Conservation (phyloP, 495 filamentous ascomycete species). For the Xanthoparmelia taractica region DNA sequence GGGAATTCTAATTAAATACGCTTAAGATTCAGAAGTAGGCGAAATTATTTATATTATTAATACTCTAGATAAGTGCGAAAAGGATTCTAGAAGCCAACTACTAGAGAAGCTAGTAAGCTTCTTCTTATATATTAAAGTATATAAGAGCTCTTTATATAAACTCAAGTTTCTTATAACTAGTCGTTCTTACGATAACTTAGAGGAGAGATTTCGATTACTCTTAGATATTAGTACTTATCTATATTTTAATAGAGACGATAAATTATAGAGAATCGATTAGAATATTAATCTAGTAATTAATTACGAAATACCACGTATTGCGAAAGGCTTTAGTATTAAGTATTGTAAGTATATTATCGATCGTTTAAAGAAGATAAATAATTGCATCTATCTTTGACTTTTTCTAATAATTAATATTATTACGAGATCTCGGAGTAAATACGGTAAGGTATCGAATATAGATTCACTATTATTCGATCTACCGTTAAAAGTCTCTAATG, state of each 20-base stretch:
- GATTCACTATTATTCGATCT: constrained; percentile 27
- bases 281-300: constrained; percentile 40
- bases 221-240: constrained; percentile 27
- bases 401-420: constrained; percentile 35
- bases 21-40: constrained; percentile 32
- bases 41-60: constrained; percentile 42
- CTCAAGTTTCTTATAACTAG: constrained; percentile 41
- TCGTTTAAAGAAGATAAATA: constrained; percentile 30
- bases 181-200: constrained; percentile 37
- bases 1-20: constrained; percentile 33
- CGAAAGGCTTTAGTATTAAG: constrained; percentile 20
- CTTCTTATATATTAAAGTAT: constrained; percentile 21
- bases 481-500: constrained; percentile 30
- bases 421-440: constrained; percentile 20
- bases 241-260: constrained; percentile 31
- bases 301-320: constrained; percentile 21
- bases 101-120: constrained; percentile 24
- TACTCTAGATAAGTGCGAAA: constrained; percentile 39
- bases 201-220: constrained; percentile 24
- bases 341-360: constrained; percentile 20
- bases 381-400: constrained; percentile 46
- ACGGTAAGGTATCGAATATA: constrained; percentile 19
- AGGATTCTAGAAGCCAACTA: constrained; percentile 21
- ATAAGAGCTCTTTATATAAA: constrained; percentile 8
- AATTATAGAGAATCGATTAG: constrained; percentile 27